These are phyloP conservation scores for Penicillium crystallinum DNA, from an alignment of 495 filamentous ascomycete genomes.

Conservation along the genomic window DNA sequence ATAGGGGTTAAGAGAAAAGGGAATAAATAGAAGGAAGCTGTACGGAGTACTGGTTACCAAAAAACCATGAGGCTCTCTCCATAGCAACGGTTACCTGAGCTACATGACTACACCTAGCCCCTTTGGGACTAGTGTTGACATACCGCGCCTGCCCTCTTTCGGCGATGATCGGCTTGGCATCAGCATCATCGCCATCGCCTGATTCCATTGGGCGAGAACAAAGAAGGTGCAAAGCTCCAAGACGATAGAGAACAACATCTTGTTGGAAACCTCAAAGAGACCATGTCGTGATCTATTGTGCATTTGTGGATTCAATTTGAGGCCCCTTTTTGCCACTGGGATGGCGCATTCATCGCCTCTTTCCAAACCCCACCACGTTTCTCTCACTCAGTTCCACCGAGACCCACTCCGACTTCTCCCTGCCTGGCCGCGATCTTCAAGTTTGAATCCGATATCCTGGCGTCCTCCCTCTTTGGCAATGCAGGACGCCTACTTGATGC, in stretches of 20 bases:
- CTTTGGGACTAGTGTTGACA: constrained; percentile 18
- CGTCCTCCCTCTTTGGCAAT: constrained; percentile 22
- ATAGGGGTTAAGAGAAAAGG: constrained; percentile 6
- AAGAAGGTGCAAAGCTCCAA: neutral
- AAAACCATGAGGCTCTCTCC: constrained; percentile 27
- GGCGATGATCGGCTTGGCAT: constrained; percentile 20
- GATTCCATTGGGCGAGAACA: neutral
- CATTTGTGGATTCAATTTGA: neutral
- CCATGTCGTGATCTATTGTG: neutral
- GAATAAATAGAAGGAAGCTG: constrained; percentile 40
- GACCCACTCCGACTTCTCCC: constrained; percentile 34
- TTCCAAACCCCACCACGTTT: constrained; percentile 8
- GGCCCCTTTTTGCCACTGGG: constrained; percentile 1
- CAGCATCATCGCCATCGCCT: neutral
- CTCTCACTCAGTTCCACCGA: constrained; percentile 22
- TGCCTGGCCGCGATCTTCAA: constrained; percentile 26
- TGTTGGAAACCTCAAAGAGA: neutral
- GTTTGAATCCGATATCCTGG: constrained; percentile 26
- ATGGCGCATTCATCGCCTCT: constrained; percentile 15
- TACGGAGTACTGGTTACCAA: constrained; percentile 12
- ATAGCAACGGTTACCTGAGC: constrained; percentile 43
- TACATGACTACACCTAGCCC: constrained; percentile 27
- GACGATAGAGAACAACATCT: neutral
- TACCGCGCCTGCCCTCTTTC: constrained; percentile 25
- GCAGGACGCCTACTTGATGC: constrained; percentile 76